Base-by-base conservation (phyloP, 768 basidiomycete genomes). In the Collybia mongolica region DNA sequence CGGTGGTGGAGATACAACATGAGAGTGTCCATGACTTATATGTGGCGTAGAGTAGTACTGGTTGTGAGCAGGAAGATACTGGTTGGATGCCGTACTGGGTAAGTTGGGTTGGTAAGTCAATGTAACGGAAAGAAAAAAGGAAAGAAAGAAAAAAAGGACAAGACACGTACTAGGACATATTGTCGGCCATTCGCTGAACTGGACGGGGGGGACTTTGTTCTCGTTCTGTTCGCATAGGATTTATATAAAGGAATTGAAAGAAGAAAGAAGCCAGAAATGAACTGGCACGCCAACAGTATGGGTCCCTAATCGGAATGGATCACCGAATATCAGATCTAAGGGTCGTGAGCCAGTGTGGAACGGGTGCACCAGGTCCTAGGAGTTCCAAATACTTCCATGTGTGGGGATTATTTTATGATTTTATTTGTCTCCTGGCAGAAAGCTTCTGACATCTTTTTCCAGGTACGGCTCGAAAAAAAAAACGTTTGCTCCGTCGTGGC, bases 251-350 rank as follows among this genome's bases (percentile, higher is more conserved):
- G 67, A 57, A 67, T 65, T 60, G 51, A 58, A 61, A 65, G 65
- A 65, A 66, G 61, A 58, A 65, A 64, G 63, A 63, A 65, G 56
- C 61, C 65, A 66, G 71, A 71, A 70, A 68, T 68, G 70, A 69
- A 68, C 63, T 65, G 53, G 52, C 67, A 72, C 68, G 68, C 69
- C 70, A 68, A 65, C 62, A 60, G 60, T 57, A 60, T 62, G 68
- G 70, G 65, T 70, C 68, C 65, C 68, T 62, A 73, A 74, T 72
- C 71, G 71, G 75, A 66, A 67, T 72, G 65, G 73, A 81, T 78
- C 79, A 77, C 75, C 75, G 72, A 77, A 79, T 73, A 80, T 79
- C 77, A 83, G 80, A 83, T 83, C 81, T 83, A 81, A 83, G 82
- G 82, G 82, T 83, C 82, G 75, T 66, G 54, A 58, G 48, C 52